Evolutionary conservation across 352 stramenopile species (phyloP), one percentile per base, ranked within the genome.

Genomic region (Elongisporangium anandrum): DNA sequence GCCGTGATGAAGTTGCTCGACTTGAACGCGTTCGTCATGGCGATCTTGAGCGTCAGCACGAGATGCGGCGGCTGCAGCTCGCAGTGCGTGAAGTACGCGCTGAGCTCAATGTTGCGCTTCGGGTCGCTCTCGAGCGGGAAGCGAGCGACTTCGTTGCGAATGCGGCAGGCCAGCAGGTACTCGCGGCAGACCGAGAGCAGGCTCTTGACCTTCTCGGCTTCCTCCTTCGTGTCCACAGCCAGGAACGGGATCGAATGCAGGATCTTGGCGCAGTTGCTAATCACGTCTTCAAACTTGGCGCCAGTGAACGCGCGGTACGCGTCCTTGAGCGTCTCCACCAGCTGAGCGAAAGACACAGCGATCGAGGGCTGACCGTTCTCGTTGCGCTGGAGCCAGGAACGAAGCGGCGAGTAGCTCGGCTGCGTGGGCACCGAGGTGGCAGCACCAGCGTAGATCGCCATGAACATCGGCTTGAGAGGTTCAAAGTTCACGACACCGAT

Each of bases 21-120:
- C 81, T 99, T 99, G 81, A 99, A 99, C 34, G 97, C 90, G 60
- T 96, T 97, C 50, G 96, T 98, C 97, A 99, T 99, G 19, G 98
- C 98, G 72, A 98, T 98, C 75, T 98, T 98, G 20, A 99, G 90
- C 26, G 97, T 98, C 49, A 99, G 87, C 56, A 99, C 80, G 59
- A 99, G 73, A 73, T 99, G 98, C 48, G 95, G 87, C 23, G 97
- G 92, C 81, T 99, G 97, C 52, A 99, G 84, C 55, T 99, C 97
- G 71, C 97, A 99, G 82, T 99, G 97, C 53, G 97, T 99, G 55
- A 99, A 99, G 87, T 99, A 99, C 12, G 97, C 97, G 48, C 96
- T 97, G 50, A 99, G 77, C 70, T 99, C 97, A 38, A 99, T 98
- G 60, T 97, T 96, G 65, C 97, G 88, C 60, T 92, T 87, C 24